A percentile compares a stretch with the other conserved stretches of the same genome.
phyloP scores from a whole-genome alignment of 208 protist species.

The Wallacemonas sp. region DNA sequence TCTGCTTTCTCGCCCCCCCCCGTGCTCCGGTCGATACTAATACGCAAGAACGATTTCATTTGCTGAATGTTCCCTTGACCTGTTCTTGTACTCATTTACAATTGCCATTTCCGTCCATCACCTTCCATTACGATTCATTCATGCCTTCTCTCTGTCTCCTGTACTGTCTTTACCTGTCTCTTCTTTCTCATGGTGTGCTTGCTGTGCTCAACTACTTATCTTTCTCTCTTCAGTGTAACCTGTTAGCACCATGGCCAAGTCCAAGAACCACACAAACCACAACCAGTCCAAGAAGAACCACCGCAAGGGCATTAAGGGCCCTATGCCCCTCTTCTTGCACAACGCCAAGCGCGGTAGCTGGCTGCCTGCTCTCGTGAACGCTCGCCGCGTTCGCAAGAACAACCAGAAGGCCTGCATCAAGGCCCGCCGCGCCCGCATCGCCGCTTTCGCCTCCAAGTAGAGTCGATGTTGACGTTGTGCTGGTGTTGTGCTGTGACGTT shows the following conservation, averaged over 20 bases:
- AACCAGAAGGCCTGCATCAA: constrained; percentile 87
- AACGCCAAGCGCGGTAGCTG: constrained; percentile 83
- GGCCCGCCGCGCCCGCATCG: constrained; percentile 72
- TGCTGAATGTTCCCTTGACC: too few species aligned
- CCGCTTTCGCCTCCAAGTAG: constrained; percentile 48
- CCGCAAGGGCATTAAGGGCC: constrained; percentile 89
- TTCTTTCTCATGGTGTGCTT: too few species aligned
- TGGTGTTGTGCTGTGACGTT: too few species aligned
- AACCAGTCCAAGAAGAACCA: constrained; percentile 93
- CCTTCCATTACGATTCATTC: too few species aligned
- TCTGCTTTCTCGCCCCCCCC: too few species aligned
- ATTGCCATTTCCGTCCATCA: too few species aligned
- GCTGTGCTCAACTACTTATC: not conserved
- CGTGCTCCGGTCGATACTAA: too few species aligned
- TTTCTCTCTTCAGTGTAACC: not conserved
- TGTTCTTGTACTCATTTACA: too few species aligned
- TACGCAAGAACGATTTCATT: too few species aligned
- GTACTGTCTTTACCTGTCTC: too few species aligned
- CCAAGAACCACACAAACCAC: constrained; percentile 95
- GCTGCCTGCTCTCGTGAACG: constrained; percentile 80
- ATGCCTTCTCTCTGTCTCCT: too few species aligned
- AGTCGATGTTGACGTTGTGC: too few species aligned
- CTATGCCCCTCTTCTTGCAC: constrained; percentile 68
- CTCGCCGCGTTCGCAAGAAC: constrained; percentile 84
- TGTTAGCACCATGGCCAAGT: constrained; percentile 85